Evolutionary conservation across 1,284 basidiomycete genomes (phyloP).

Genomic region (Apiotrichum laibachii): DNA sequence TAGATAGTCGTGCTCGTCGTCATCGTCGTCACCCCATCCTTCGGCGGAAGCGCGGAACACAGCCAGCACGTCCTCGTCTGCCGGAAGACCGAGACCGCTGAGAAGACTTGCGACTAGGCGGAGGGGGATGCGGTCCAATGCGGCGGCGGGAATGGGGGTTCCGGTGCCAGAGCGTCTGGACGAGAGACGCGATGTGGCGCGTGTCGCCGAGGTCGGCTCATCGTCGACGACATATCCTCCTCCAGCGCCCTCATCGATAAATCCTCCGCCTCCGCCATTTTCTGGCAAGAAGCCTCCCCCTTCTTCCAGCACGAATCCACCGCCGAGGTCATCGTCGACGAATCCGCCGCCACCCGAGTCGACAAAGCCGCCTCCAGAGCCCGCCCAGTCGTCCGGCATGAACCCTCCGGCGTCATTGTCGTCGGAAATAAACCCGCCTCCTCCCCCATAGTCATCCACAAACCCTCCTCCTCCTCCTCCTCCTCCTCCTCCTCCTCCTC

Average conservation of each 20-base stretch:
- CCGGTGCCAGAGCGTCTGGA: not conserved
- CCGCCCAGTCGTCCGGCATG: not conserved
- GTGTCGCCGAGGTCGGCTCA: conserved; percentile 18
- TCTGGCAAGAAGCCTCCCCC: conserved; percentile 17
- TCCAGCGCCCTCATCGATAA: conserved; percentile 21
- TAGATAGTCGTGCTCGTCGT: conserved; percentile 6
- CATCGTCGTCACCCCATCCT: conserved; percentile 37
- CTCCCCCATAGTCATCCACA: conserved; percentile 14
- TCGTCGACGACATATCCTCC: conserved; percentile 26
- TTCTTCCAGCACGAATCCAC: conserved; percentile 26
- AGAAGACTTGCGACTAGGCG: conserved; percentile 38
- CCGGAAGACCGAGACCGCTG: conserved; percentile 37
- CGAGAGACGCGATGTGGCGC: conserved; percentile 6
- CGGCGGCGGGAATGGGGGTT: not conserved
- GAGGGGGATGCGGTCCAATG: conserved; percentile 29
- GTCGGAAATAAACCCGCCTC: conserved; percentile 12
- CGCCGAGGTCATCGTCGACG: conserved; percentile 18
- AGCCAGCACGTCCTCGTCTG: conserved; percentile 47
- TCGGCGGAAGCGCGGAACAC: conserved; percentile 45
- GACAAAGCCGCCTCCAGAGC: not conserved
- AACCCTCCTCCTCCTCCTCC: no score
- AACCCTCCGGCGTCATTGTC: conserved; percentile 25
- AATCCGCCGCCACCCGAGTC: conserved; percentile 29
- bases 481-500: no score
- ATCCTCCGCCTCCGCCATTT: conserved; percentile 23